phyloP scores from a whole-genome alignment of 1,284 basidiomycete species.

The Xerocomus amazonicus region DNA sequence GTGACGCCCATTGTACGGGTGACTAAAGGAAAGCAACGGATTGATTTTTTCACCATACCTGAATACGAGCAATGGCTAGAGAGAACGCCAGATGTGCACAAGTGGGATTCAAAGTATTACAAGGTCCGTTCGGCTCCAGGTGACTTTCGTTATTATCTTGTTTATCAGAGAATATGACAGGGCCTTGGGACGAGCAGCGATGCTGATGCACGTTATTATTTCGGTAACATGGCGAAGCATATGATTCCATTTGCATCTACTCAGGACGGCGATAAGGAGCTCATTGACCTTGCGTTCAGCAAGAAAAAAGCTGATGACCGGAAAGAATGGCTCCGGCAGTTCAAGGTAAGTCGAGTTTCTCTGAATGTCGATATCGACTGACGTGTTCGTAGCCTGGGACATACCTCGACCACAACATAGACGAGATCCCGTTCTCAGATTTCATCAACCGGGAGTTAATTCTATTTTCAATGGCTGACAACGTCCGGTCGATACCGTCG shows the following conservation, averaged over 20 bases:
- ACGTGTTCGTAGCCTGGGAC: constrained; percentile 77
- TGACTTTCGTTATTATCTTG: background rate
- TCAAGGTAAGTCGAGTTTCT: constrained; percentile 56
- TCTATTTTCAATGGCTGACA: constrained; percentile 99
- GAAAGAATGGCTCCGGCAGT: constrained; percentile 97
- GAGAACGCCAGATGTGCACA: constrained; percentile 73
- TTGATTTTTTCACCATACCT: constrained; percentile 96
- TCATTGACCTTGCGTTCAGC: constrained; percentile 98
- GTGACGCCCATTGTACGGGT: constrained; percentile 98
- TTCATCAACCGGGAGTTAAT: constrained; percentile 99
- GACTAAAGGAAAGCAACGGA: constrained; percentile 76
- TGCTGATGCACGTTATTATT: constrained; percentile 90
- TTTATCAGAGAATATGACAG: constrained; percentile 39
- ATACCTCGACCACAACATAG: constrained; percentile 86
- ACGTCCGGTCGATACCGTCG: constrained; percentile 93
- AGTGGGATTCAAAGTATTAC: constrained; percentile 95
- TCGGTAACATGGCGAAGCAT: constrained; percentile 89
- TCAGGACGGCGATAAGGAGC: constrained; percentile 78
- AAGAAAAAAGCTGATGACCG: constrained; percentile 99
- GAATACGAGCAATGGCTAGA: constrained; percentile 95
- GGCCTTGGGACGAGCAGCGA: constrained; percentile 95
- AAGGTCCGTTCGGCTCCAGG: constrained; percentile 57
- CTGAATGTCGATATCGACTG: background rate
- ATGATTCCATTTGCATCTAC: constrained; percentile 89
- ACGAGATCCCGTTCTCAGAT: constrained; percentile 85